A percentile compares a stretch with the other conserved stretches of the same genome.
Evolutionary conservation across 257 asterid species (phyloP).

Genomic region (Scutellaria minor): DNA sequence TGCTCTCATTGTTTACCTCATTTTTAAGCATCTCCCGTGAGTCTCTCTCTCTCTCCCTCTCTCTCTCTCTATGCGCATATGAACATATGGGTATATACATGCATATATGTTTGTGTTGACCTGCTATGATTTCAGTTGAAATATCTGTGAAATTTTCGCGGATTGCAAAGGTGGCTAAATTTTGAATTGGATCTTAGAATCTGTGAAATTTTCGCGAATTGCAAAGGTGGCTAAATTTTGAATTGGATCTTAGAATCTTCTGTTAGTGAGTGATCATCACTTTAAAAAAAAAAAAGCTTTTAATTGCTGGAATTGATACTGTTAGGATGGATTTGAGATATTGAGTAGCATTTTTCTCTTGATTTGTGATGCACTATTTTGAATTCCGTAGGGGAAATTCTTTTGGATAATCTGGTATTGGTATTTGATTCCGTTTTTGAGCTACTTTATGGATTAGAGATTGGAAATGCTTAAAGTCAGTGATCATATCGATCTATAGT

Average conservation of each 20-base stretch:
- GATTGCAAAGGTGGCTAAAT: constrained; percentile 9
- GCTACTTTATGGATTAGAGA: constrained; percentile 13
- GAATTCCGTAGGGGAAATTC: neutral
- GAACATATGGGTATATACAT: neutral
- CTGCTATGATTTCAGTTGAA: constrained; percentile 1
- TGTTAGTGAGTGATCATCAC: neutral
- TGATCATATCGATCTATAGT: neutral
- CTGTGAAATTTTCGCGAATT: constrained; percentile 16
- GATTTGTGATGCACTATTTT: neutral
- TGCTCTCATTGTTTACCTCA: constrained; percentile 83
- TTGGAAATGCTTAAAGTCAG: neutral
- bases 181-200: no score
- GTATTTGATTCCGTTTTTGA: constrained; percentile 2
- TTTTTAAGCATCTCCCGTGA: constrained; percentile 85
- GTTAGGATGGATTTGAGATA: constrained; percentile 10
- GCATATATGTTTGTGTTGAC: neutral
- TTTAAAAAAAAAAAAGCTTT: constrained; percentile 2
- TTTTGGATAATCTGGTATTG: neutral
- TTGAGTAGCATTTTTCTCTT: constrained; percentile 5
- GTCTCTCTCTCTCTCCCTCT: constrained; percentile 40
- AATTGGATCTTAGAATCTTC: constrained; percentile 14
- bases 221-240: neutral
- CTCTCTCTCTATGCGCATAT: no score
- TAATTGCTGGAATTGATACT: constrained; percentile 21
- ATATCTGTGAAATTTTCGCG: neutral